phyloP scores from a whole-genome alignment of 176 grass and related monocot genomes.

The Carex parvula region DNA sequence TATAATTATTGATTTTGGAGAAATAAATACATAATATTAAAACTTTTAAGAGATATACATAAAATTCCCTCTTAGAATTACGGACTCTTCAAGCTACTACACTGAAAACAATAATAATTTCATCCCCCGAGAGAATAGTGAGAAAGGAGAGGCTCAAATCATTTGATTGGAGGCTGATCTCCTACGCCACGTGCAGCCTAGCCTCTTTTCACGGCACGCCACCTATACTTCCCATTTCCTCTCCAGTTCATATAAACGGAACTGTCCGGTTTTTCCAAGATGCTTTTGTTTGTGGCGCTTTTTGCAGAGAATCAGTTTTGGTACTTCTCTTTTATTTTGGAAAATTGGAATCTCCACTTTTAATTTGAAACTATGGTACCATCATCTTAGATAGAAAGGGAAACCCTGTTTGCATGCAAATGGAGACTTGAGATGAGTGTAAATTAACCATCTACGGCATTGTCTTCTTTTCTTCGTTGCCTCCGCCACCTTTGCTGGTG shows the following conservation, averaged over 20 bases:
- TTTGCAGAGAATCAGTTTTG: not conserved
- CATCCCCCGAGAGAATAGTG: not conserved
- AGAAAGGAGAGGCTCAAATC: conserved; percentile 17
- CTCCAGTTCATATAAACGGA: not conserved
- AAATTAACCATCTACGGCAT: not conserved
- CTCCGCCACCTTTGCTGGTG: conserved; percentile 23
- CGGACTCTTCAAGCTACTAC: conserved; percentile 12
- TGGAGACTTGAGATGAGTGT: not conserved
- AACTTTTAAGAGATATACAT: too few relatives aligned
- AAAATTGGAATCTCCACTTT: not conserved
- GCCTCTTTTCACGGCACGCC: conserved; percentile 60
- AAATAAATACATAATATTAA: too few relatives aligned
- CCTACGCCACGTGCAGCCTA: conserved; percentile 27
- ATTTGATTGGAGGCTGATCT: conserved; percentile 36
- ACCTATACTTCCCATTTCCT: not conserved
- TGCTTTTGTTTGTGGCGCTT: not conserved
- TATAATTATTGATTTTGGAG: too few relatives aligned
- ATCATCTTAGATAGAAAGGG: conserved; percentile 2
- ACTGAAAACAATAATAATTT: conserved; percentile 4
- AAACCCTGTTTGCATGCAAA: conserved; percentile 8
- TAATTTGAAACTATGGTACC: not conserved
- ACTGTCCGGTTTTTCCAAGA: not conserved
- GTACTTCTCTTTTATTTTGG: not conserved
- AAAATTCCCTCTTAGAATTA: not conserved
- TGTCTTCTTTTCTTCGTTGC: conserved; percentile 1